Evolutionary conservation across 495 filamentous ascomycete species (phyloP).

Genomic region (Friedmanniomyces endolithicus): DNA sequence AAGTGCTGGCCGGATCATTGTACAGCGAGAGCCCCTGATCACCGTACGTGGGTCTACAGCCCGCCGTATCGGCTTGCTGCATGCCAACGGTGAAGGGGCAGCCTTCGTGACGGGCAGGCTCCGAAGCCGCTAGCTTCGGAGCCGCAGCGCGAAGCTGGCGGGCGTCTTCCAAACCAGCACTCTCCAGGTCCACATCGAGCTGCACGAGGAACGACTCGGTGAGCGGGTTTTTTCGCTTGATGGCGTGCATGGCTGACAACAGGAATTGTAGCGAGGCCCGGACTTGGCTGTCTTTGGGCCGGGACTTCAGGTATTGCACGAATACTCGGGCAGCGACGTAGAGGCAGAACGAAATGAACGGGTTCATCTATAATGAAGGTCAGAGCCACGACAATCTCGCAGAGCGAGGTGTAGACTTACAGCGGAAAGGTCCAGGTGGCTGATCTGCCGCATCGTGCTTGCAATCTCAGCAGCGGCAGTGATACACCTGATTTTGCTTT

Average conservation of each 20-base stretch:
- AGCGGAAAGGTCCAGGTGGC: conserved; percentile 70
- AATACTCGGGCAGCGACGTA: conserved; percentile 93
- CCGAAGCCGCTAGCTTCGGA: background rate
- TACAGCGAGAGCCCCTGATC: conserved; percentile 2
- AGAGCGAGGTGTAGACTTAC: conserved; percentile 42
- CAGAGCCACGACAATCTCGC: background rate
- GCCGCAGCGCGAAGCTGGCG: conserved; percentile 1
- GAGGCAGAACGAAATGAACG: conserved; percentile 89
- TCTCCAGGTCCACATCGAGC: conserved; percentile 81
- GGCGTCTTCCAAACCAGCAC: conserved; percentile 30
- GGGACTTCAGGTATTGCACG: conserved; percentile 83
- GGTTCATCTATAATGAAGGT: conserved; percentile 62
- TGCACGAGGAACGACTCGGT: conserved; percentile 93
- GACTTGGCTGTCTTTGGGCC: conserved; percentile 71
- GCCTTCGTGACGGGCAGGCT: background rate
- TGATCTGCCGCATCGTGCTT: conserved; percentile 92
- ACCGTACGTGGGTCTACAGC: conserved; percentile 2
- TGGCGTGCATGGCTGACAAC: conserved; percentile 71
- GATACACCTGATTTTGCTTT: conserved; percentile 87
- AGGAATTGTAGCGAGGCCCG: conserved; percentile 79
- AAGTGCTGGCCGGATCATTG: background rate
- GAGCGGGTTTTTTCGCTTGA: conserved; percentile 80
- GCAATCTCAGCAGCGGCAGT: conserved; percentile 89
- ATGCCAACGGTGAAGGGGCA: conserved; percentile 6
- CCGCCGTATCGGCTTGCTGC: background rate